These are phyloP conservation scores for Cyphellophora europaea DNA, from an alignment of 2,329 filamentous ascomycete genomes.

Conservation along the genomic window DNA sequence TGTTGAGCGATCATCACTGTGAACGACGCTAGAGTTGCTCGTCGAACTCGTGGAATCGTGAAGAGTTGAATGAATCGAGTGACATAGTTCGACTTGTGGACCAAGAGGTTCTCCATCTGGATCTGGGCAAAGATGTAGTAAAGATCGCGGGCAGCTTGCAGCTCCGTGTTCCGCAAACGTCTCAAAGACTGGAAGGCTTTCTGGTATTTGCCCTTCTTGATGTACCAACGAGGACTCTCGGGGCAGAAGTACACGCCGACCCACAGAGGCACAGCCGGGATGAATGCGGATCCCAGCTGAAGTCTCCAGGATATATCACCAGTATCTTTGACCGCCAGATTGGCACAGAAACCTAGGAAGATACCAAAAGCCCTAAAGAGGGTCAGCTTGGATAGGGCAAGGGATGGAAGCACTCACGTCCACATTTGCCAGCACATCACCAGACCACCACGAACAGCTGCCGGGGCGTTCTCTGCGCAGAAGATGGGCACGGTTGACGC, in stretches of 20 bases:
- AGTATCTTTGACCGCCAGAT: slow-evolving; percentile 30
- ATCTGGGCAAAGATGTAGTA: slow-evolving; percentile 36
- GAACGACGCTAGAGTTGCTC: slow-evolving; percentile 65
- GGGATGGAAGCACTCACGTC: too few relatives aligned
- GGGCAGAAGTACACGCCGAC: slow-evolving; percentile 37
- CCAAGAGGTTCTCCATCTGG: slow-evolving; percentile 21
- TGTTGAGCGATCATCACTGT: slow-evolving; percentile 73
- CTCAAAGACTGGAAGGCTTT: slow-evolving; percentile 34
- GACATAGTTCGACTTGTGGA: slow-evolving; percentile 39
- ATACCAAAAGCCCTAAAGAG: slow-evolving; percentile 36
- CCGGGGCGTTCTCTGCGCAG: slow-evolving; percentile 44
- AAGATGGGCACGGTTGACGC: slow-evolving; percentile 42
- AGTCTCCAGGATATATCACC: slow-evolving; percentile 32
- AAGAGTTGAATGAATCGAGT: slow-evolving; percentile 48
- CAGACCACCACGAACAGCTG: slow-evolving; percentile 43
- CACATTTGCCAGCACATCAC: slow-evolving; percentile 50
- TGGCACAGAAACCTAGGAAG: slow-evolving; percentile 32
- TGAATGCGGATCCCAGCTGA: slow-evolving; percentile 37
- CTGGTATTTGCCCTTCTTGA: slow-evolving; percentile 32
- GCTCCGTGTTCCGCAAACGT: slow-evolving; percentile 31
- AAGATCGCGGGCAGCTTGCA: slow-evolving; percentile 35
- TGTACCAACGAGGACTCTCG: slow-evolving; percentile 42
- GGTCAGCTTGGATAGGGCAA: too few relatives aligned
- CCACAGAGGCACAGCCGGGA: slow-evolving; percentile 36
- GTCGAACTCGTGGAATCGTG: slow-evolving; percentile 38